These are phyloP conservation scores for Phytophthora cryptogea DNA, from an alignment of 352 stramenopile species.

Conservation along the genomic window DNA sequence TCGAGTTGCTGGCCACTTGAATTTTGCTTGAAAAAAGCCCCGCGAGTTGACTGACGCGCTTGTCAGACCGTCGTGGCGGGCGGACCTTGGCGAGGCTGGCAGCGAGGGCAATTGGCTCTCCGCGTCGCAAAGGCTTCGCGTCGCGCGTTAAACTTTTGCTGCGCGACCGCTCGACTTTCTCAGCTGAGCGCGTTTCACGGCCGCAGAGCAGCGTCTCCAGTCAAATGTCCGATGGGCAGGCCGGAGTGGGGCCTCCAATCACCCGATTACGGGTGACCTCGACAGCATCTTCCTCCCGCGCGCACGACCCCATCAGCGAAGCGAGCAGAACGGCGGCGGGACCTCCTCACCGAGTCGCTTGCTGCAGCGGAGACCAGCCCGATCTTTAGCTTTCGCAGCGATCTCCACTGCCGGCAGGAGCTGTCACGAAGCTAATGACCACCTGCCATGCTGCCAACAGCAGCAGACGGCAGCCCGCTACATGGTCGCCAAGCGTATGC, in stretches of 20 bases:
- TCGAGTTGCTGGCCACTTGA: constrained; percentile 10
- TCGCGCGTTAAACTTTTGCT: constrained; percentile 2
- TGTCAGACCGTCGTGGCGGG: too few relatives aligned
- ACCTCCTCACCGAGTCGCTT: background rate
- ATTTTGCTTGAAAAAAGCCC: constrained; percentile 23
- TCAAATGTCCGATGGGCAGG: too few relatives aligned
- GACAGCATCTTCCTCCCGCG: constrained; percentile 8
- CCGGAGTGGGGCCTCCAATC: constrained; percentile 22
- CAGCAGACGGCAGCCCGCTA: background rate
- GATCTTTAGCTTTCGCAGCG: background rate
- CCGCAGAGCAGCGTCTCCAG: background rate
- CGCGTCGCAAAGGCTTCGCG: background rate
- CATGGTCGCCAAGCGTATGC: background rate
- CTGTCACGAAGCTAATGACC: too few relatives aligned
- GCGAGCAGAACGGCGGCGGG: background rate
- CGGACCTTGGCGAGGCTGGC: background rate
- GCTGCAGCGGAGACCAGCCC: constrained; percentile 2
- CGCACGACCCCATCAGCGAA: constrained; percentile 3
- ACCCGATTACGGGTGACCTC: constrained; percentile 8
- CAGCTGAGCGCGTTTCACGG: constrained; percentile 39
- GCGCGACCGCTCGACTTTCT: constrained; percentile 19
- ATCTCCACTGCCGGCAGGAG: background rate
- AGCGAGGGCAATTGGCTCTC: background rate
- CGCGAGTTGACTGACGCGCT: constrained; percentile 9
- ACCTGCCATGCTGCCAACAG: background rate